Base-by-base conservation (phyloP, 768 basidiomycete genomes). In the Hortiboletus flavorubellus region DNA sequence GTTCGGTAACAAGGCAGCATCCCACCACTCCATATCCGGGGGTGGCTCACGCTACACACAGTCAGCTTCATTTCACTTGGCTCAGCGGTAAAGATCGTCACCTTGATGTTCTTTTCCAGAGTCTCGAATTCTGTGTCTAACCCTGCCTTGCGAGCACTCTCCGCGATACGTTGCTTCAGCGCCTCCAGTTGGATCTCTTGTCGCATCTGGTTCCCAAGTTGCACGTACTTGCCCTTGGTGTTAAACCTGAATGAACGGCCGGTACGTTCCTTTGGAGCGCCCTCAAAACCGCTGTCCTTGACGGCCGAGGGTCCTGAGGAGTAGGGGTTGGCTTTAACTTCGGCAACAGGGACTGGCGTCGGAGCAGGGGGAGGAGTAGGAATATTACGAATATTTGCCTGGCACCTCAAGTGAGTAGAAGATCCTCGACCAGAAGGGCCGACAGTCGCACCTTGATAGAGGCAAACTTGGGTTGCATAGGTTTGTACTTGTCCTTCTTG, bases 391-490 rank as follows among this genome's bases (percentile, higher is more conserved):
- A 81, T 80, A 62, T 96, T 95, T 6, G 90, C 90, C 80, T 86
- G 48, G 12, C 4, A 47, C n/a, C 1, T 4, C 2, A 31, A 3
- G 44, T 64, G 15, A 57, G 47, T 16, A 33, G 1, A 23, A 46
- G 21, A 41, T 26, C 39, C 16, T 30, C 11, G 5, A 52, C 14
- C n/a, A 34, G 14, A 35, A n/a, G 29, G 15, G 14, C 37, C 21
- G 40, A 26, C 12, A 43, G 33, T 62, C 76, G 46, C 18, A 87
- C 91, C 77, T 89, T 93, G 72, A 96, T 94, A 4, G 93, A 92
- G 0, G 95, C 91, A 70, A 98, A 99, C 72, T 99, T 99, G 47
- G 97, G 97, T 59, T 95, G 94, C 95, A 99, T 98, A 16, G 96
- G 93, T 69, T 95, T 96, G 73, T 97, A 97, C 58, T 89, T 76